Evolutionary conservation across 495 filamentous ascomycete genomes (phyloP).

Genomic region (Penicillium cataractarum): DNA sequence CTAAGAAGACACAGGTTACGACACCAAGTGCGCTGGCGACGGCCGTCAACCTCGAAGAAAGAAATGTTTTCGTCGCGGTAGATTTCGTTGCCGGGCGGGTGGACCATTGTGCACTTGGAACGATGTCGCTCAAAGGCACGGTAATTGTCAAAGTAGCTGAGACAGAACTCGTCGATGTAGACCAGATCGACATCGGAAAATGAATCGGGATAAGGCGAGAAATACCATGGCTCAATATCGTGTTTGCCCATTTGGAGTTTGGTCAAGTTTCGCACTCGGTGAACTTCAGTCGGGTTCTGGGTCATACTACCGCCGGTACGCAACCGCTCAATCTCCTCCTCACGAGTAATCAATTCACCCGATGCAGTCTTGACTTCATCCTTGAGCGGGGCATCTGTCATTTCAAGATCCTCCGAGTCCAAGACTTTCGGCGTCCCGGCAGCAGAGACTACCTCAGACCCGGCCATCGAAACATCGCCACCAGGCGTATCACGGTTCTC

Average conservation of each 20-base stretch:
- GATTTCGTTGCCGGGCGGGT: conserved; percentile 97
- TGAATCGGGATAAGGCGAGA: conserved; percentile 90
- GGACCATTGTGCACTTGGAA: conserved; percentile 84
- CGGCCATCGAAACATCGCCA: conserved; percentile 42
- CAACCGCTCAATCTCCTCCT: conserved; percentile 94
- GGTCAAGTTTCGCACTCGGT: conserved; percentile 90
- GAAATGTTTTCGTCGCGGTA: conserved; percentile 93
- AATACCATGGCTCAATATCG: conserved; percentile 97
- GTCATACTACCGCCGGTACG: conserved; percentile 96
- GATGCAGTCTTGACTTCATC: conserved; percentile 42
- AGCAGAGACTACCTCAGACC: conserved; percentile 55
- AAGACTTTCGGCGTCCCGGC: conserved; percentile 55
- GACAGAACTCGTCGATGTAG: conserved; percentile 97
- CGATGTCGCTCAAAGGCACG: conserved; percentile 84
- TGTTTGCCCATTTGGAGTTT: conserved; percentile 90
- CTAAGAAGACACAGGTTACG: conserved; percentile 91
- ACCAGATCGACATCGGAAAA: conserved; percentile 86
- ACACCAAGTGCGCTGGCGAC: conserved; percentile 95
- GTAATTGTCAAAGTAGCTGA: conserved; percentile 81
- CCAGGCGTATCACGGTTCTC: conserved; percentile 58
- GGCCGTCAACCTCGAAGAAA: conserved; percentile 97
- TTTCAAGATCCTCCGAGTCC: conserved; percentile 65
- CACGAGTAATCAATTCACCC: conserved; percentile 66
- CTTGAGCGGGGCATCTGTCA: conserved; percentile 56
- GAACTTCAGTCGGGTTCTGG: conserved; percentile 95